phyloP scores from a whole-genome alignment of 225 moss, liverwort and hornwort genomes.

The Polytrichum commune region DNA sequence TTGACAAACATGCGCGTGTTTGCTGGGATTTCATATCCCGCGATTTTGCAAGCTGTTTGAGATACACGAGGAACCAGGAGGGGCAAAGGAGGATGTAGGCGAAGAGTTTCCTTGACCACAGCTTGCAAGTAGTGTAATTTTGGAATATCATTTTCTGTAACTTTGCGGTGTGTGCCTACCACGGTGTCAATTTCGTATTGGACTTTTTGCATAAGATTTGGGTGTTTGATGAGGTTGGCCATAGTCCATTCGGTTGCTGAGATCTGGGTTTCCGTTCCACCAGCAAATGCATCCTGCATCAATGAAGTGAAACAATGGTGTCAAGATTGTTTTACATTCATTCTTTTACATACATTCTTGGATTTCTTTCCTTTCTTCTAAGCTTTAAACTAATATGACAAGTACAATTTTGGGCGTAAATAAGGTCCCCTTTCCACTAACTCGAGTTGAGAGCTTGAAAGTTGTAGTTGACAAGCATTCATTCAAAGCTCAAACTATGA shows the following conservation, averaged over 20 bases:
- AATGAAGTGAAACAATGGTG: background rate
- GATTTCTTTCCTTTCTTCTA: background rate
- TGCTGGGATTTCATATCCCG: slow-evolving; percentile 23
- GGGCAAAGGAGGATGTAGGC: slow-evolving; percentile 39
- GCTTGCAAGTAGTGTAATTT: slow-evolving; percentile 26
- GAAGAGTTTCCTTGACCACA: slow-evolving; percentile 40
- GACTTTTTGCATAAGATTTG: background rate
- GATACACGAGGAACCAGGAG: slow-evolving; percentile 31
- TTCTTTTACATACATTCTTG: no score
- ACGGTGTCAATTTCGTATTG: slow-evolving; percentile 24
- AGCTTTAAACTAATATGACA: background rate
- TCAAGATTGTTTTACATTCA: background rate
- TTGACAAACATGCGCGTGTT: slow-evolving; percentile 31
- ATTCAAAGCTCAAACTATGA: background rate
- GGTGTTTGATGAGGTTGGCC: slow-evolving; percentile 34
- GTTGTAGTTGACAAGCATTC: background rate
- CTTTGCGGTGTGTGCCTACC: slow-evolving; percentile 24
- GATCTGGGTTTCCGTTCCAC: slow-evolving; percentile 38
- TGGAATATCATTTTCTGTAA: slow-evolving; percentile 26
- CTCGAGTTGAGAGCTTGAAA: no score
- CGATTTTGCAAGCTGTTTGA: slow-evolving; percentile 12
- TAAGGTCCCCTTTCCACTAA: background rate
- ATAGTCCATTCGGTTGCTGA: slow-evolving; percentile 32
- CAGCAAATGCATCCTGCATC: slow-evolving; percentile 33
- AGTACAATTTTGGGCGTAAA: background rate